Evolutionary conservation across 75 land plant species (phyloP).

Genomic region (Larix kaempferi): DNA sequence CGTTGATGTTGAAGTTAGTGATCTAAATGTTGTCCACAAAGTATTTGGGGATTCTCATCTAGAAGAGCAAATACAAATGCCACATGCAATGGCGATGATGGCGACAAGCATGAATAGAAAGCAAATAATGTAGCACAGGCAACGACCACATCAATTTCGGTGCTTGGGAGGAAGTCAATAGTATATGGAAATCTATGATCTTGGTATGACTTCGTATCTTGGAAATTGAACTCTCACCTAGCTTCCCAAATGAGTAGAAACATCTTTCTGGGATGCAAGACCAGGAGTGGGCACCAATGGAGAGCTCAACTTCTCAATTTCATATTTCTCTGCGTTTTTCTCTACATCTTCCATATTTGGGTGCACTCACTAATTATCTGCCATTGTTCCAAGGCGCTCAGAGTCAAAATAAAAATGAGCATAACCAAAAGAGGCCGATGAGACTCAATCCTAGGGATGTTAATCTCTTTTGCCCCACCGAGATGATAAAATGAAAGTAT

Average conservation of each 20-base stretch:
- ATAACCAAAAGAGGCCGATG: not conserved
- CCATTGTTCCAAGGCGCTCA: conserved; percentile 4
- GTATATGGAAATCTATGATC: too few species aligned
- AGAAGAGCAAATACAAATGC: conserved; percentile 33
- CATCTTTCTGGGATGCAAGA: too few species aligned
- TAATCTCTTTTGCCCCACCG: too few species aligned
- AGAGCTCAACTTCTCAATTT: too few species aligned
- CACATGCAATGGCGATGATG: conserved; percentile 12
- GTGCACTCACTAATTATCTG: conserved; percentile 17
- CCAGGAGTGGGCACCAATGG: too few species aligned
- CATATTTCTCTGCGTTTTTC: not conserved
- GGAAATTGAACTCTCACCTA: too few species aligned
- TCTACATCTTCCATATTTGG: conserved; percentile 13
- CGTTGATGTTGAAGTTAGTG: conserved; percentile 16
- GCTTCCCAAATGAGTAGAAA: too few species aligned
- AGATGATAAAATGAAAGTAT: too few species aligned
- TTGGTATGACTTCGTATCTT: too few species aligned
- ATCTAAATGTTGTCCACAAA: conserved; percentile 45
- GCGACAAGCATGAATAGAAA: conserved; percentile 28
- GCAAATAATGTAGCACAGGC: conserved; percentile 37
- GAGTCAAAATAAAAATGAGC: too few species aligned
- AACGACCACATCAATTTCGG: conserved; percentile 27
- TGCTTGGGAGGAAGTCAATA: conserved; percentile 31
- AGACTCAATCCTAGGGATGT: not conserved
- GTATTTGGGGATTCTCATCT: conserved; percentile 52